These are phyloP conservation scores for Amanita rimosa DNA, from an alignment of 768 basidiomycete genomes.

Conservation along the genomic window DNA sequence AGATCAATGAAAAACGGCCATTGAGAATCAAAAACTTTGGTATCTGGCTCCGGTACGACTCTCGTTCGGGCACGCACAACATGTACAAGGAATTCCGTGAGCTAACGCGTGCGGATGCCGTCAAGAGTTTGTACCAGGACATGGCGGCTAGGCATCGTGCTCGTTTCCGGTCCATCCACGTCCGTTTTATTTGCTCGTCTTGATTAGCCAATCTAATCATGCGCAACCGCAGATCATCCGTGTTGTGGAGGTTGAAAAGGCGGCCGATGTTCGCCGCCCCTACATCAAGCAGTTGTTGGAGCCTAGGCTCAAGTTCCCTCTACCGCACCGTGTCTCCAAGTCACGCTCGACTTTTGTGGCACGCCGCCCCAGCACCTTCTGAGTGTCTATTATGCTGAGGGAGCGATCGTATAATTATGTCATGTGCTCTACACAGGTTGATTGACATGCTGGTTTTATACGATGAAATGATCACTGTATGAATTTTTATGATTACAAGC, in stretches of 20 bases:
- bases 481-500: too few species aligned
- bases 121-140: slow-evolving; percentile 96
- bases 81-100: slow-evolving; percentile 99
- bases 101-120: slow-evolving; percentile 87
- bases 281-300: slow-evolving; percentile 95
- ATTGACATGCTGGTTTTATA: too few species aligned
- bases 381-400: slow-evolving; percentile 7
- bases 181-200: slow-evolving; percentile 24
- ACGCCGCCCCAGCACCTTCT: slow-evolving; percentile 66
- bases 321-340: slow-evolving; percentile 83
- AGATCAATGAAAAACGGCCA: slow-evolving; percentile 98
- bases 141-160: slow-evolving; percentile 99
- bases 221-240: slow-evolving; percentile 74
- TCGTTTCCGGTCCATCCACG: slow-evolving; percentile 97
- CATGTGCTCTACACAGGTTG: not conserved
- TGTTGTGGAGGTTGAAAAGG: slow-evolving; percentile 91
- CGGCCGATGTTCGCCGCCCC: slow-evolving; percentile 84
- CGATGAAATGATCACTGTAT: too few species aligned
- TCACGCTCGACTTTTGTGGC: slow-evolving; percentile 74
- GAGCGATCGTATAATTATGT: not conserved
- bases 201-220: not conserved
- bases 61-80: slow-evolving; percentile 99
- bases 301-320: slow-evolving; percentile 92
- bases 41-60: slow-evolving; percentile 99
- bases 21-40: slow-evolving; percentile 99